A percentile compares a stretch with the other conserved stretches of the same genome.
Evolutionary conservation across 1,284 basidiomycete species (phyloP).

Genomic region (Leccinum subatratum): DNA sequence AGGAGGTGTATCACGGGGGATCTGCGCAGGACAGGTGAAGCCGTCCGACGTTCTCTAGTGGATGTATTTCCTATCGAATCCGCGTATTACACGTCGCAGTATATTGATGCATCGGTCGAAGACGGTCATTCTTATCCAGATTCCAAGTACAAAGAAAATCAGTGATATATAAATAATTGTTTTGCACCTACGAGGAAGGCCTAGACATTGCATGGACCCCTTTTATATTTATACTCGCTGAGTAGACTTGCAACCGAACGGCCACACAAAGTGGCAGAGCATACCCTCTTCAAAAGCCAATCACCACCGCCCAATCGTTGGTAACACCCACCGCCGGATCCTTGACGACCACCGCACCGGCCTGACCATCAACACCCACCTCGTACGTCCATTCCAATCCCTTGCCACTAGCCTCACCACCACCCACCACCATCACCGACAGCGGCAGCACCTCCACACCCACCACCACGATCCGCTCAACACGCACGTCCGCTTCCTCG

Average conservation of each 20-base stretch:
- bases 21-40: background rate
- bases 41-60: background rate
- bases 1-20: background rate
- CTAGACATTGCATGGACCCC: background rate
- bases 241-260: background rate
- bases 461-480: constrained; percentile 78
- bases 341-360: constrained; percentile 70
- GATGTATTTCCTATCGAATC: too few relatives aligned
- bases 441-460: constrained; percentile 65
- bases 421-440: constrained; percentile 51
- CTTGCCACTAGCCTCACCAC: constrained; percentile 49
- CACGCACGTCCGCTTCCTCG: constrained; percentile 50
- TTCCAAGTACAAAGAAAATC: background rate
- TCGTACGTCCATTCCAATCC: constrained; percentile 33
- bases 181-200: background rate
- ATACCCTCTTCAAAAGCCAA: constrained; percentile 23
- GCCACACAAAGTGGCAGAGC: background rate
- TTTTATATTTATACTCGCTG: background rate
- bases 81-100: too few relatives aligned
- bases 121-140: background rate
- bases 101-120: too few relatives aligned
- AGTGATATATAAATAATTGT: background rate
- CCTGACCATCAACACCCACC: constrained; percentile 45
- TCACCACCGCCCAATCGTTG: constrained; percentile 67
- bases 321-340: constrained; percentile 68